Conservation (phyloP, 2,329 filamentous ascomycete genomes). For the Talaromyces sp. region DNA sequence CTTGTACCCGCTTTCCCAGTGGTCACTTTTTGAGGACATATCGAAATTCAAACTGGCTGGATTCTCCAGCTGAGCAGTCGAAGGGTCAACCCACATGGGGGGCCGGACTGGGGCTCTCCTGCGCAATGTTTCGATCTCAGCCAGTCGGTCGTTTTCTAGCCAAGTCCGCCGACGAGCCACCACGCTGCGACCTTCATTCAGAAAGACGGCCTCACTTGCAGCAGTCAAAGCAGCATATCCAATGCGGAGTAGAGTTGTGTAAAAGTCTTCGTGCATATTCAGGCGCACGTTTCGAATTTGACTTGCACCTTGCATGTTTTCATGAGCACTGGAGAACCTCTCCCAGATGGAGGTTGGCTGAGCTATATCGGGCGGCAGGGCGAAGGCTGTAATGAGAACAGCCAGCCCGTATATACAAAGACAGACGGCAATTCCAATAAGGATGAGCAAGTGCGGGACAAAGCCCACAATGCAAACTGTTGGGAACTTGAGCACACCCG, state of each 20-base stretch:
- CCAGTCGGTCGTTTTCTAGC: slow-evolving; percentile 81
- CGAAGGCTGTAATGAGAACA: slow-evolving; percentile 67
- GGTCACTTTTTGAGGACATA: slow-evolving; percentile 20
- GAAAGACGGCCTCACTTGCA: slow-evolving; percentile 90
- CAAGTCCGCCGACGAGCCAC: slow-evolving; percentile 74
- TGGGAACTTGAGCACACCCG: slow-evolving; percentile 74
- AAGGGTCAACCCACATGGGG: slow-evolving; percentile 13
- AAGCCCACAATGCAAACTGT: slow-evolving; percentile 95
- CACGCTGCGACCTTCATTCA: slow-evolving; percentile 80
- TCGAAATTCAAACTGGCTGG: slow-evolving; percentile 31
- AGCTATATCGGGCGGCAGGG: slow-evolving; percentile 50
- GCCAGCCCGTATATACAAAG: slow-evolving; percentile 72
- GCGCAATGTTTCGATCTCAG: slow-evolving; percentile 61
- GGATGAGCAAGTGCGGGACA: slow-evolving; percentile 84
- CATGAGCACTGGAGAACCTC: slow-evolving; percentile 66
- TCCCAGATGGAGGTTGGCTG: slow-evolving; percentile 47
- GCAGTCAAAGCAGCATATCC: slow-evolving; percentile 87
- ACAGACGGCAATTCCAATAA: slow-evolving; percentile 73
- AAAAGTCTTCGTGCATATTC: slow-evolving; percentile 89
- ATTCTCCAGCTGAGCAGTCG: slow-evolving; percentile 24
- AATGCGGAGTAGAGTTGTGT: slow-evolving; percentile 78
- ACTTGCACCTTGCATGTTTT: slow-evolving; percentile 87
- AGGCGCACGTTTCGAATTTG: slow-evolving; percentile 77
- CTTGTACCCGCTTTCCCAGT: slow-evolving; percentile 44
- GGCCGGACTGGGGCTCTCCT: slow-evolving; percentile 19